Base-by-base conservation (phyloP, 225 moss, liverwort and hornwort species). In the Physcomitrium patens region DNA sequence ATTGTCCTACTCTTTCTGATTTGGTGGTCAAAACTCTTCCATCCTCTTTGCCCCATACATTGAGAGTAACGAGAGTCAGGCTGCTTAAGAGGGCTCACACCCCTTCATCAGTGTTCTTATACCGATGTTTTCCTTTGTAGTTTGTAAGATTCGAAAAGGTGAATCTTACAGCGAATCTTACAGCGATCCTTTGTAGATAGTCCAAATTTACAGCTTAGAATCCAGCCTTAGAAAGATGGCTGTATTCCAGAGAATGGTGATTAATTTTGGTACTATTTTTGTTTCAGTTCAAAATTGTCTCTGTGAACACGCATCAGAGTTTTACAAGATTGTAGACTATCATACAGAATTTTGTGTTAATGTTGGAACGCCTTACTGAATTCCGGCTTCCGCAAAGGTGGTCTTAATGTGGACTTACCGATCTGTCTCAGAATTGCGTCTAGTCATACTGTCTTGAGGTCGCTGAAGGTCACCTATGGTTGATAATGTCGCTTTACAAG, bases 1-100 rank as follows among this genome's bases (percentile, higher is more conserved):
- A 24, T 73, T 96, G 71, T 93, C 93, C 55, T 93, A 96, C 70
- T 93, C 93, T 69, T 93, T 95, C 66, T 91, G 93, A 65, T 93
- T 93, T 72, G 95, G 95, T 72, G 95, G 93, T 49, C 95, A 95
- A 77, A 95, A 95, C 71, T 93, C 95, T 12, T 93, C 95, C 51
- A 87, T 96, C 76, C 90, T 96, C 79, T 96, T 93, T 83, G 88
- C 93, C 71, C 95, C 91, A 10, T 96, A 90, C 52, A 69, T 81
- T 59, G 77, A 86, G 81, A 73, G 79, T 74, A 72, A 89, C 54
- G 90, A 87, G 76, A 83, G 90, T 49, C 91, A 95, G 72, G 53
- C 52, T 77, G 61, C 46, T 24, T 4, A 24, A 76, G 80, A 73
- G 59, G 76, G 75, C 31, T 59, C 20, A 54, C 5, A 9, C 47